phyloP scores from a whole-genome alignment of 495 filamentous ascomycete genomes.

The Cudoniella acicularis region DNA sequence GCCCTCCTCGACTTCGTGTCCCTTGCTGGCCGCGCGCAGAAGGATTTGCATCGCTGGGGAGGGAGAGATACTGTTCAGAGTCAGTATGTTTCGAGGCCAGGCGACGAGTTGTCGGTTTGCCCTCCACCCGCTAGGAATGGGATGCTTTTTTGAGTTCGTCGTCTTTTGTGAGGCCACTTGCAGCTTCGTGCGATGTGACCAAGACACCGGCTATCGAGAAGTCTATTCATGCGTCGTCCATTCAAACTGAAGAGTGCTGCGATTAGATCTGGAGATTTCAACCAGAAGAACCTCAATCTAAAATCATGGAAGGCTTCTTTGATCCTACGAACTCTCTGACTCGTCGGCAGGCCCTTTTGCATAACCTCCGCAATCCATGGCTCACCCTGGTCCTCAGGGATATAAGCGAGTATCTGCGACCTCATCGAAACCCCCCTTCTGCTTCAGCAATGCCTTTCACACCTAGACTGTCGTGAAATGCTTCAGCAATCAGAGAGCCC shows the following conservation, averaged over 20 bases:
- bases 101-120: not conserved
- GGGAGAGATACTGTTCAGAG: not conserved
- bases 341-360: slow-evolving; percentile 1
- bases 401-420: slow-evolving; percentile 26
- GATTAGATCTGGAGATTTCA: not conserved
- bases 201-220: not conserved
- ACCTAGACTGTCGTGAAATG: slow-evolving; percentile 13
- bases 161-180: not conserved
- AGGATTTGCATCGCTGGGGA: not conserved
- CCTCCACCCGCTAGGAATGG: not conserved
- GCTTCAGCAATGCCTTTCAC: slow-evolving; percentile 19
- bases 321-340: not conserved
- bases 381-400: slow-evolving; percentile 14
- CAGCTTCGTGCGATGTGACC: slow-evolving; percentile 1
- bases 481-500: slow-evolving; percentile 8
- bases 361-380: slow-evolving; percentile 3
- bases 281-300: not conserved
- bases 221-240: slow-evolving; percentile 4
- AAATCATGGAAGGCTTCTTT: slow-evolving; percentile 10
- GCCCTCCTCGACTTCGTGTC: not conserved
- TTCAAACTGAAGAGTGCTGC: not conserved
- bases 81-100: not conserved
- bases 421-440: slow-evolving; percentile 23
- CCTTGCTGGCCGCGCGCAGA: not conserved
- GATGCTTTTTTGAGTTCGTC: not conserved